A percentile compares a stretch with the other conserved stretches of the same genome.
Evolutionary conservation across 2,329 filamentous ascomycete species (phyloP).

Genomic region (Cladophialophora chaetospira): DNA sequence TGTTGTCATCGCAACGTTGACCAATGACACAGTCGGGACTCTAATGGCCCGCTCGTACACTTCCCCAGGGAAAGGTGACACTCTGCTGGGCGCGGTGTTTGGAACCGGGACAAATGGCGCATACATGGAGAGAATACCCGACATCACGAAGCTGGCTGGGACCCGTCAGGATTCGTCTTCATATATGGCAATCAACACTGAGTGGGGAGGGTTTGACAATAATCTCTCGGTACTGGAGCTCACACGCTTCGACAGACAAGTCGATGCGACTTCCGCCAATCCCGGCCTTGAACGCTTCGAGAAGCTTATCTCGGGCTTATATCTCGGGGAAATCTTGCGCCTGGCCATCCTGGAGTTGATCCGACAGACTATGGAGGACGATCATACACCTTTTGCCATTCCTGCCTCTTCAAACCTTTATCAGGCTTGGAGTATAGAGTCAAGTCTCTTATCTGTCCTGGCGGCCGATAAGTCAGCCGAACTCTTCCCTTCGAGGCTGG

Average conservation of each 20-base stretch:
- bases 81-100: neutral
- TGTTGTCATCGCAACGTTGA: neutral
- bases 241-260: neutral
- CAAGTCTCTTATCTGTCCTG: no score
- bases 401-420: neutral
- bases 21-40: neutral
- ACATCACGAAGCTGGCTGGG: neutral
- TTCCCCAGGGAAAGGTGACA: neutral
- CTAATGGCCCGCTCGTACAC: neutral
- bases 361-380: neutral
- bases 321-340: neutral
- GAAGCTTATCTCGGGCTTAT: neutral
- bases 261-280: neutral
- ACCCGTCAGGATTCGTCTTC: no score
- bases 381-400: no score
- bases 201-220: neutral
- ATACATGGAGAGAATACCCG: neutral
- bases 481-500: no score
- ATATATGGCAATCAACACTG: neutral
- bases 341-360: neutral
- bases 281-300: neutral
- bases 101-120: neutral
- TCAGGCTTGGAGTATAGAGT: neutral
- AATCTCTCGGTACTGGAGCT: neutral
- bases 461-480: no score